Conservation (phyloP, 2,329 filamentous ascomycete genomes). For the Hymenoscyphus salicellus region DNA sequence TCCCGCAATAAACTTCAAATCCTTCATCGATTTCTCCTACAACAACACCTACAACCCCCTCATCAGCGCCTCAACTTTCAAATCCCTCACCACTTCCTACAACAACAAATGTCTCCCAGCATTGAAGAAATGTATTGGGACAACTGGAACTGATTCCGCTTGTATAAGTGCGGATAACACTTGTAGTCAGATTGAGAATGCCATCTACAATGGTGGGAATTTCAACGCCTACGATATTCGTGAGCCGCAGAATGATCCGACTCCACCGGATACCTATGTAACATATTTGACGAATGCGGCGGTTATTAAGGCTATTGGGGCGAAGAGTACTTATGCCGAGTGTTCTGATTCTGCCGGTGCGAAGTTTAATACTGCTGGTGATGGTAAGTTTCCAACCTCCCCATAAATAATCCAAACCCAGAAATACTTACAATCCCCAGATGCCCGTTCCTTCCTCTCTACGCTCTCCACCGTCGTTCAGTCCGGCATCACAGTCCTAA, state of each 20-base stretch:
- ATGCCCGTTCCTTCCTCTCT: constrained; percentile 42
- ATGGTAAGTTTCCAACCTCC: constrained; percentile 26
- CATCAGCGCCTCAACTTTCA: constrained; percentile 37
- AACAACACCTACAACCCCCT: constrained; percentile 41
- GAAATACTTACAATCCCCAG: constrained; percentile 3
- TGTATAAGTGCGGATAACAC: constrained; percentile 67
- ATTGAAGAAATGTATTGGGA: constrained; percentile 38
- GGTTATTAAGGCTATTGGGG: constrained; percentile 44
- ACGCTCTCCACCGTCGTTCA: constrained; percentile 44
- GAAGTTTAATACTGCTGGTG: constrained; percentile 41
- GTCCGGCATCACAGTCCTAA: constrained; percentile 45
- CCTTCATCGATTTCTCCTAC: constrained; percentile 30
- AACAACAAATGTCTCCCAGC: constrained; percentile 39
- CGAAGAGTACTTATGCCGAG: constrained; percentile 40
- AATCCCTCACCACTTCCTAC: constrained; percentile 37
- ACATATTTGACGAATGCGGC: constrained; percentile 38
- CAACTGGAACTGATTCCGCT: constrained; percentile 68
- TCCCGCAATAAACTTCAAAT: constrained; percentile 51
- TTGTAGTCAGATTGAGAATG: constrained; percentile 43
- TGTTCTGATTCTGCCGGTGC: constrained; percentile 38
- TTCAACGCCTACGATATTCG: constrained; percentile 35
- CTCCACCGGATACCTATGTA: constrained; percentile 39
- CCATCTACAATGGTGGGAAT: constrained; percentile 31
- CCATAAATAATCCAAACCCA: background rate
- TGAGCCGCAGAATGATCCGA: constrained; percentile 33